Evolutionary conservation across 2,329 filamentous ascomycete species (phyloP).

Genomic region (Ascochyta clinopodiicola): DNA sequence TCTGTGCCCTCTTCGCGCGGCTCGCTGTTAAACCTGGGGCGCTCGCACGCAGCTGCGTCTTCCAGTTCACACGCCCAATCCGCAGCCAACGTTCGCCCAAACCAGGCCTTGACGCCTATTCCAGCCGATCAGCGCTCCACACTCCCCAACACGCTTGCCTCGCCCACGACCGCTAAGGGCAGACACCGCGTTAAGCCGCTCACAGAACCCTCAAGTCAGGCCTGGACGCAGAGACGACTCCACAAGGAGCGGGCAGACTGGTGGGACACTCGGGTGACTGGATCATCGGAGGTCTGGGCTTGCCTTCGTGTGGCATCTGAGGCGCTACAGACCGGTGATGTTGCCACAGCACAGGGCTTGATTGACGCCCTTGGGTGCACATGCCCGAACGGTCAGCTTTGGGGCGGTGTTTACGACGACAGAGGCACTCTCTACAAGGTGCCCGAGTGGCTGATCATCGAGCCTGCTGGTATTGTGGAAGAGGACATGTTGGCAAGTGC

Average conservation of each 20-base stretch:
- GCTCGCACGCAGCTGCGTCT: neutral
- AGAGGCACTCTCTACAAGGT: conserved; percentile 53
- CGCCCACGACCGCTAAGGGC: conserved; percentile 23
- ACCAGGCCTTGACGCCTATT: conserved; percentile 35
- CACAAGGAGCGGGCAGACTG: conserved; percentile 78
- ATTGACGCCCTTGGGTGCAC: conserved; percentile 73
- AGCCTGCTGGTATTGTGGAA: conserved; percentile 50
- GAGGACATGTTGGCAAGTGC: conserved; percentile 21
- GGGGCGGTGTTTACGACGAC: conserved; percentile 54
- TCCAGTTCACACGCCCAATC: conserved; percentile 2
- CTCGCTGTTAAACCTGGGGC: neutral
- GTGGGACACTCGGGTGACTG: conserved; percentile 88
- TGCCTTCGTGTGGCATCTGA: conserved; percentile 73
- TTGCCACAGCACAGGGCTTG: conserved; percentile 73
- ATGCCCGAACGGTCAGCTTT: conserved; percentile 52
- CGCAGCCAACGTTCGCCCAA: conserved; percentile 30
- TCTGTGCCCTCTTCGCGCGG: conserved; percentile 11
- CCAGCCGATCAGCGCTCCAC: conserved; percentile 33
- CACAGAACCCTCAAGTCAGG: conserved; percentile 24
- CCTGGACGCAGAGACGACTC: conserved; percentile 67
- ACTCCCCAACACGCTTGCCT: conserved; percentile 37
- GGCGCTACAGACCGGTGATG: conserved; percentile 64
- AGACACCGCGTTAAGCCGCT: conserved; percentile 29
- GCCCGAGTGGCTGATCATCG: conserved; percentile 54
- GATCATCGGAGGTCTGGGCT: conserved; percentile 79